phyloP scores from a whole-genome alignment of 306 rosid genomes.

The Ceratonia siliqua region DNA sequence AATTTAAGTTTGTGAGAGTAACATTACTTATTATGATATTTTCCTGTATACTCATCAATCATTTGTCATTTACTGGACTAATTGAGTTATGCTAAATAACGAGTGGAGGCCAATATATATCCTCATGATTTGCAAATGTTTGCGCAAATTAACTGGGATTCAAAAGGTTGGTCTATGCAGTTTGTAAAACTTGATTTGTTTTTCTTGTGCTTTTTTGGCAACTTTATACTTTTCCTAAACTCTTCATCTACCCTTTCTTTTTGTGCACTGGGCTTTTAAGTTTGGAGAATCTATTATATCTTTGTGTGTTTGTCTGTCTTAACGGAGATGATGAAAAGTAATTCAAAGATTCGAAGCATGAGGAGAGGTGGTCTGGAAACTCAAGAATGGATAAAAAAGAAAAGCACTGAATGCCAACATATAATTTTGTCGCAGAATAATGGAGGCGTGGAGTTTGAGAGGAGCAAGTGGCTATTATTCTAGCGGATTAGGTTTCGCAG shows the following conservation, averaged over 20 bases:
- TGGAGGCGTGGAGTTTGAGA: constrained; percentile 19
- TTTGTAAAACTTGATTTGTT: neutral
- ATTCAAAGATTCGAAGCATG: constrained; percentile 25
- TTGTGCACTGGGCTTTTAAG: constrained; percentile 26
- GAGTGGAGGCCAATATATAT: neutral
- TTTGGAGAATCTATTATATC: neutral
- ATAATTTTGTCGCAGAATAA: constrained; percentile 2
- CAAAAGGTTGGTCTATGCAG: neutral
- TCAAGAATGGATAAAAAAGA: constrained; percentile 22
- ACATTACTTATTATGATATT: no score
- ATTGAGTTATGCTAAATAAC: neutral
- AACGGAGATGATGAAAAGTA: neutral
- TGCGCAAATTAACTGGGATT: neutral
- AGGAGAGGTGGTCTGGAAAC: constrained; percentile 2
- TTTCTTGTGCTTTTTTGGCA: neutral
- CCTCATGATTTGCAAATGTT: no score
- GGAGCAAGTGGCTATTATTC: constrained; percentile 20
- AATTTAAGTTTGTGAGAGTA: no score
- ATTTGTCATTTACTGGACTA: neutral
- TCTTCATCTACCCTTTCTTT: neutral
- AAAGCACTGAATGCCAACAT: constrained; percentile 25
- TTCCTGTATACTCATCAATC: neutral
- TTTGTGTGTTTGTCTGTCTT: constrained; percentile 21
- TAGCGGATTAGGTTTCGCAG: constrained; percentile 38
- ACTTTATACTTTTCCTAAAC: neutral